A percentile compares a stretch with the other conserved stretches of the same genome.
phyloP scores from a whole-genome alignment of 1,284 basidiomycete species.

The Paramarasmius palmivorus region DNA sequence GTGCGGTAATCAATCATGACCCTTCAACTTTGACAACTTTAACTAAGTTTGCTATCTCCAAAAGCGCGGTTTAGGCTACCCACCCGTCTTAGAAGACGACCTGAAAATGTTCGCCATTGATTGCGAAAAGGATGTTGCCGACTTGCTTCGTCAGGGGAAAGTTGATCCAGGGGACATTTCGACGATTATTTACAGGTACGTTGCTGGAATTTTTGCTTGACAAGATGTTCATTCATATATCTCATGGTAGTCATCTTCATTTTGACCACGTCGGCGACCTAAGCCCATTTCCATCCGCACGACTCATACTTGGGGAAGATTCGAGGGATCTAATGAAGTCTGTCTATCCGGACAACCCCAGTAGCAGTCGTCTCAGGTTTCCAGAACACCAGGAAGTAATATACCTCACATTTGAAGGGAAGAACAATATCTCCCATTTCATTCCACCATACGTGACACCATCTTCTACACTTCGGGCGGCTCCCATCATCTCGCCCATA shows the following conservation, averaged over 20 bases:
- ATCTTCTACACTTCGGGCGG: too few species aligned
- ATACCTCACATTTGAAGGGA: slow-evolving; percentile 1
- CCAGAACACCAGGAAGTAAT: not conserved
- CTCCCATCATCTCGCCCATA: slow-evolving; percentile 17
- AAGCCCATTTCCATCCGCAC: slow-evolving; percentile 24
- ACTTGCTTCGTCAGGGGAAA: not conserved
- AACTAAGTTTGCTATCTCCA: not conserved
- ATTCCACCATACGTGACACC: not conserved
- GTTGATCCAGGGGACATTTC: not conserved
- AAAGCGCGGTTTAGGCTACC: slow-evolving; percentile 10
- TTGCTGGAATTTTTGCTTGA: not conserved
- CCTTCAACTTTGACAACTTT: not conserved
- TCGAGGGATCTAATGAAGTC: slow-evolving; percentile 16
- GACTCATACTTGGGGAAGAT: slow-evolving; percentile 26
- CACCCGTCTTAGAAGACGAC: slow-evolving; percentile 6
- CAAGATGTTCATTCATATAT: not conserved
- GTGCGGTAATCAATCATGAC: not conserved
- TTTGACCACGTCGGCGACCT: slow-evolving; percentile 35
- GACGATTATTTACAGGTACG: slow-evolving; percentile 10
- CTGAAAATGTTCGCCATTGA: slow-evolving; percentile 2
- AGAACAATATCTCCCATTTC: not conserved
- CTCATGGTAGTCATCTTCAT: slow-evolving; percentile 26
- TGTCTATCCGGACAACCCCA: slow-evolving; percentile 25
- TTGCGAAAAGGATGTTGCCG: slow-evolving; percentile 5
- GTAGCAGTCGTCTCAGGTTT: slow-evolving; percentile 4